Evolutionary conservation across 2,329 filamentous ascomycete genomes (phyloP).

Genomic region (Ophiocordyceps unilateralis): DNA sequence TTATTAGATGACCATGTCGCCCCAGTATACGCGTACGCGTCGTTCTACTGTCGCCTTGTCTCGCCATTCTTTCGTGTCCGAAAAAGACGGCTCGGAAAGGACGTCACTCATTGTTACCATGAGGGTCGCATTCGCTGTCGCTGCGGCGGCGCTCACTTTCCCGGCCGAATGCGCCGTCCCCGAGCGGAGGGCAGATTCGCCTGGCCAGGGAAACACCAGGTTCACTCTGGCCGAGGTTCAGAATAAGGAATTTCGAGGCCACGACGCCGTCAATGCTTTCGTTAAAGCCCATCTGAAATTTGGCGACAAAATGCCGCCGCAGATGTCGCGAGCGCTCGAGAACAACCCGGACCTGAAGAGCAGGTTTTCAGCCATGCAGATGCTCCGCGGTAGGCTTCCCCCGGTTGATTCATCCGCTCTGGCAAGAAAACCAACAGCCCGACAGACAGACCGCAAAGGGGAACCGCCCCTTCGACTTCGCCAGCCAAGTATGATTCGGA

Average conservation of each 20-base stretch:
- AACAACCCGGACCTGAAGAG: conserved; percentile 8
- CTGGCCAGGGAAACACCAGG: neutral
- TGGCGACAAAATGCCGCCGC: conserved; percentile 11
- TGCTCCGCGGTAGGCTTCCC: conserved; percentile 1
- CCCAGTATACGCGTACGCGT: neutral
- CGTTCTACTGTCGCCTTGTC: neutral
- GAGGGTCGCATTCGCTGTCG: conserved; percentile 2
- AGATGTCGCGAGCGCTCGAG: conserved; percentile 9
- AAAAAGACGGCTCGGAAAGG: neutral
- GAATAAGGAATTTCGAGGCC: conserved; percentile 16
- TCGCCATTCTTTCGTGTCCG: neutral
- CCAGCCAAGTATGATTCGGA: conserved; percentile 29
- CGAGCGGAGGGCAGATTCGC: neutral
- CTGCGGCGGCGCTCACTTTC: neutral
- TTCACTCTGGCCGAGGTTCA: conserved; percentile 15
- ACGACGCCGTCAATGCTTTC: conserved; percentile 14
- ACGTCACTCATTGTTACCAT: neutral
- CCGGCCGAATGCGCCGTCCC: conserved; percentile 3
- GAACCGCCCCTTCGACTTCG: conserved; percentile 9
- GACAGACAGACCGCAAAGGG: conserved; percentile 6
- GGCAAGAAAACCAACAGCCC: neutral
- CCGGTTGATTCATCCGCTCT: neutral
- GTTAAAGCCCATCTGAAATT: conserved; percentile 20
- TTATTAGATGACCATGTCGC: neutral
- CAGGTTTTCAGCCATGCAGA: conserved; percentile 6